Base-by-base conservation (phyloP, 140 eudicot species). In the Cichorium intybus region DNA sequence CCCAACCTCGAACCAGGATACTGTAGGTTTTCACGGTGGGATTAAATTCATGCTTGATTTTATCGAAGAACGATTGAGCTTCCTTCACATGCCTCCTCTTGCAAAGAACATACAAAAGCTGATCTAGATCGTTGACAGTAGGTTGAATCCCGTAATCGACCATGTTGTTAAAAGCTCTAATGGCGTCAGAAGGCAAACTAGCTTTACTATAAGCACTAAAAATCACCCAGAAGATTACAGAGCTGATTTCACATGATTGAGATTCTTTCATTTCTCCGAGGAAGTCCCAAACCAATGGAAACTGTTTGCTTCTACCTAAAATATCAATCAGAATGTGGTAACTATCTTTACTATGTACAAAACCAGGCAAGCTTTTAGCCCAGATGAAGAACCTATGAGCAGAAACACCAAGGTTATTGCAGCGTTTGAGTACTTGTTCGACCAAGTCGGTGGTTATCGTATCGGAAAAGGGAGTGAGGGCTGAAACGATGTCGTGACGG, bases 1-100 rank as follows among this genome's bases (percentile, higher is more conserved):
- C 98, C 96, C 96, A 87, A 23, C 97, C 97, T 16, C 82, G 58
- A 29, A 88, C 84, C 77, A 92, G 62, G 61, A 92, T 92, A 68
- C 89, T 92, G 20, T 72, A 88, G 10, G 77, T 83, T 54, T 92
- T 92, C 64, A 77, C 89, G n/a, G 50, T 73, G 0, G 82, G 76
- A 22, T 6, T 17, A 39, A 77, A 79, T 7, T 66, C 74, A 4
- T 57, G 60, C 71, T 82, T 85, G 15, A 85, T 64, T 43, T 27
- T 66, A 64, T 92, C 96, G 39, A 87, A 92, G 22, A 88, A 83
- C 43, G 66, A 43, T 17, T 92, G 98, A 3, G 90, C 98, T 9
- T 83, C 75, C 21, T 33, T 79, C 52, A 81, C 95, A 51, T 85
- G 90, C 50, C 69, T 85, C 77, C 89, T 77, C 67, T 77, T 85